Evolutionary conservation across 176 grass and related monocot species (phyloP), one percentile per base, ranked within the genome.

Genomic region (Oryza meridionalis): DNA sequence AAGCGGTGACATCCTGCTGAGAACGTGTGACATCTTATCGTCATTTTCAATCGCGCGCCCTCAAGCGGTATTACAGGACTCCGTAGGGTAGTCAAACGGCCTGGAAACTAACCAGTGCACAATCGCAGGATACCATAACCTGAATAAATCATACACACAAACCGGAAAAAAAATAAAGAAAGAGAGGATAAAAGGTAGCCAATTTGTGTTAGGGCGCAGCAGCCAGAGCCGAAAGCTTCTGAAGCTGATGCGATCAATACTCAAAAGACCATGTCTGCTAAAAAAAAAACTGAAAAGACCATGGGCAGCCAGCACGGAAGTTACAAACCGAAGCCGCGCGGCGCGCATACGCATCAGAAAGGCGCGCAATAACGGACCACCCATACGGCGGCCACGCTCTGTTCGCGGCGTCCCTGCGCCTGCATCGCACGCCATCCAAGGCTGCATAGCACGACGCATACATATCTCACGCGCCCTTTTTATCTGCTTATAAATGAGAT

Each of bases 401-500:
- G 16, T 63, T 73, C 80, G 80, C 80, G 53, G 80, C 69, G 38
- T 82, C 69, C 80, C 69, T 33, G 14, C 1, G 19, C 51, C 51
- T 22, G 7, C 42, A 10, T 5, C 14, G 14, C 59, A 75, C 58
- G 38, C 70, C 15, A 83, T 7, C 67, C 32, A 32, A 15, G 22
- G 1, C 11, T 53, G 16, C 67, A 71, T 12, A 70, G 24, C 67
- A 71, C 31, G 21, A 70, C 31, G 14, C 79, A 70, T 11, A 3
- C 79, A 70, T 11, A 3, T 5, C 25, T 49, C 26, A 15, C 17
- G 40, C 11, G 45, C 10, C 70, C 61, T 87, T 87, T 82, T 25
- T 82, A 70, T 77, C 78, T 64, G 2, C 1, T 47, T 11, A 17
- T 76, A 37, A 82, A 82, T 82, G 72, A 33, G 72, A 55, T 55